A percentile compares a stretch with the other conserved stretches of the same genome.
These are phyloP conservation scores for Clavispora phyllophila DNA, from an alignment of 805 yeast genomes.

Conservation along the genomic window DNA sequence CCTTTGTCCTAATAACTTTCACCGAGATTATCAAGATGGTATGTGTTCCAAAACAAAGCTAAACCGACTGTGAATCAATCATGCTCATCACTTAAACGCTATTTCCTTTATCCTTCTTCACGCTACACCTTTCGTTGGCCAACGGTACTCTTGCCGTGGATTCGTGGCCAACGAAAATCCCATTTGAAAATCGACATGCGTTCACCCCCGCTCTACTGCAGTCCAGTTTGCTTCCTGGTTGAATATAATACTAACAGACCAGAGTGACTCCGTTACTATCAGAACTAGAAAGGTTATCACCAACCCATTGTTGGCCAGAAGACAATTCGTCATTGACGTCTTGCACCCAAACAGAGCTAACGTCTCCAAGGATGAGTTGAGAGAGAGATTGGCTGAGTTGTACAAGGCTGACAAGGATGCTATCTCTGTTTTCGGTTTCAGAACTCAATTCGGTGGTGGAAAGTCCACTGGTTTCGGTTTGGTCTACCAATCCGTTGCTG, in stretches of 20 bases:
- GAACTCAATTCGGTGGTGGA: slow-evolving; percentile 99
- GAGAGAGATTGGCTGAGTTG: slow-evolving; percentile 83
- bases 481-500: slow-evolving; percentile 96
- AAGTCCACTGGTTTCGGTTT: slow-evolving; percentile 99
- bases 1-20: slow-evolving; percentile 15
- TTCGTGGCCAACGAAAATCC: not conserved
- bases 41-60: slow-evolving; percentile 9
- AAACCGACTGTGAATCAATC: not conserved
- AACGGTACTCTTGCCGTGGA: not conserved
- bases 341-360: slow-evolving; percentile 99
- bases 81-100: not conserved
- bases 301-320: slow-evolving; percentile 98
- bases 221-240: not conserved
- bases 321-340: slow-evolving; percentile 99
- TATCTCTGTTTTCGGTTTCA: slow-evolving; percentile 97
- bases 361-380: slow-evolving; percentile 98
- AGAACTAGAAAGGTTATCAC: slow-evolving; percentile 99
- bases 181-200: not conserved
- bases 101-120: not conserved
- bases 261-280: slow-evolving; percentile 99
- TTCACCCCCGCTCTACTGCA: not conserved
- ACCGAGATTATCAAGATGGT: slow-evolving; percentile 20
- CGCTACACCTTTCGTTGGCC: not conserved
- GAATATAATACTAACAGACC: slow-evolving; percentile 18
- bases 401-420: slow-evolving; percentile 92